Evolutionary conservation across 2,329 filamentous ascomycete genomes (phyloP).

Genomic region (Myriosclerotinia scirpicola): DNA sequence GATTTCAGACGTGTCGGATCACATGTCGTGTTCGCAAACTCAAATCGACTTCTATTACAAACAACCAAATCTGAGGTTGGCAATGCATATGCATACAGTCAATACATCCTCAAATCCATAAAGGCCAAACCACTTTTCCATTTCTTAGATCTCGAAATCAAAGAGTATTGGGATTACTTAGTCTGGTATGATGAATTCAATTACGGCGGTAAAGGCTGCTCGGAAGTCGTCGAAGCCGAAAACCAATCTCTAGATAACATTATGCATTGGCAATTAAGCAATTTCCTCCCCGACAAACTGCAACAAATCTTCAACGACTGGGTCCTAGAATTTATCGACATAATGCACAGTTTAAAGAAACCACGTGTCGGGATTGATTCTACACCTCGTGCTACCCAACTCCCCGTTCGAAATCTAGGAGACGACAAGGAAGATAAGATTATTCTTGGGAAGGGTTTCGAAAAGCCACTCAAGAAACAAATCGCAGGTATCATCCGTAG

Average conservation of each 20-base stretch:
- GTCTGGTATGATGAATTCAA: conserved; percentile 99
- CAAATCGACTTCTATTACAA: conserved; percentile 86
- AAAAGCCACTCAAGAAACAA: conserved; percentile 86
- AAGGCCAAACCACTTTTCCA: conserved; percentile 94
- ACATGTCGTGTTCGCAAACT: conserved; percentile 90
- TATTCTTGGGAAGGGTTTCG: conserved; percentile 78
- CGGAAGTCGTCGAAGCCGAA: conserved; percentile 73
- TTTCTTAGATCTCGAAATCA: conserved; percentile 95
- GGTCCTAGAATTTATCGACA: conserved; percentile 90
- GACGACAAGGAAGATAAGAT: conserved; percentile 58
- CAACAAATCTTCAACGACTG: conserved; percentile 87
- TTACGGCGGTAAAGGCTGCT: conserved; percentile 91
- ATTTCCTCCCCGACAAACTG: conserved; percentile 77
- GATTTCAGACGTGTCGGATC: conserved; percentile 95
- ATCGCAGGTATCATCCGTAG: conserved; percentile 78
- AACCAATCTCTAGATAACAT: conserved; percentile 83
- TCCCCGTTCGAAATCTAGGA: conserved; percentile 56
- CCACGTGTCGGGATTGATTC: conserved; percentile 50
- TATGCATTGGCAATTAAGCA: conserved; percentile 98
- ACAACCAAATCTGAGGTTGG: conserved; percentile 96
- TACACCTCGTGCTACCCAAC: conserved; percentile 58
- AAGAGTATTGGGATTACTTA: conserved; percentile 99
- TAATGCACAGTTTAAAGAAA: conserved; percentile 87
- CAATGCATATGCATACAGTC: conserved; percentile 93
- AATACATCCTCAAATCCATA: conserved; percentile 98